Evolutionary conservation across 2,329 filamentous ascomycete genomes (phyloP).

Genomic region (Podosphaera aphanis): DNA sequence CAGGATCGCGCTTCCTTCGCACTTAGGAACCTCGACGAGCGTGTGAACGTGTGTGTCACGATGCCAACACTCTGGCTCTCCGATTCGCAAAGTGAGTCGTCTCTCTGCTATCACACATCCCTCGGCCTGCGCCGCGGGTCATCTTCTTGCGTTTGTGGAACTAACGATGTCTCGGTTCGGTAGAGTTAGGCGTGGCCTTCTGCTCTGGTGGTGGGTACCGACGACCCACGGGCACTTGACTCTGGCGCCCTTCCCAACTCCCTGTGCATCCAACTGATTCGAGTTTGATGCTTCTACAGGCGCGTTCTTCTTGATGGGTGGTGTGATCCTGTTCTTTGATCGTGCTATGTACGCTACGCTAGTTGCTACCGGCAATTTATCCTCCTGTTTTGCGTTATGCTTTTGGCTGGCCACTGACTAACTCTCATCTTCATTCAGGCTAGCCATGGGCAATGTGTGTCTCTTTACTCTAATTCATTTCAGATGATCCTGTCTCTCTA

Average conservation of each 20-base stretch:
- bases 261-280: slow-evolving; percentile 1
- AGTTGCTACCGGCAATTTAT: slow-evolving; percentile 1
- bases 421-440: slow-evolving; percentile 26
- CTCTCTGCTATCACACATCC: slow-evolving; percentile 7
- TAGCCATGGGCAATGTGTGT: slow-evolving; percentile 71
- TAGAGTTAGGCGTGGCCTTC: slow-evolving; percentile 92
- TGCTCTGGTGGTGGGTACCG: slow-evolving; percentile 71
- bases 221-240: too few species aligned
- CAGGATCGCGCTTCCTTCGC: too few species aligned
- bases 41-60: slow-evolving; percentile 4
- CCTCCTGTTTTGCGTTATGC: neutral
- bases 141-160: neutral
- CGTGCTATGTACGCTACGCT: slow-evolving; percentile 65
- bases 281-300: slow-evolving; percentile 27
- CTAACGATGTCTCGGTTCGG: slow-evolving; percentile 11
- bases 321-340: slow-evolving; percentile 94
- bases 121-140: neutral
- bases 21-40: neutral
- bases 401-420: neutral
- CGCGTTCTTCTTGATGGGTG: slow-evolving; percentile 81
- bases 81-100: slow-evolving; percentile 67
- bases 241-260: slow-evolving; percentile 3
- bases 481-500: slow-evolving; percentile 2
- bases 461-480: neutral
- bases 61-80: slow-evolving; percentile 66